Conservation (phyloP, 192 early-diverging fungal genomes). For the Coemansia sp. region DNA sequence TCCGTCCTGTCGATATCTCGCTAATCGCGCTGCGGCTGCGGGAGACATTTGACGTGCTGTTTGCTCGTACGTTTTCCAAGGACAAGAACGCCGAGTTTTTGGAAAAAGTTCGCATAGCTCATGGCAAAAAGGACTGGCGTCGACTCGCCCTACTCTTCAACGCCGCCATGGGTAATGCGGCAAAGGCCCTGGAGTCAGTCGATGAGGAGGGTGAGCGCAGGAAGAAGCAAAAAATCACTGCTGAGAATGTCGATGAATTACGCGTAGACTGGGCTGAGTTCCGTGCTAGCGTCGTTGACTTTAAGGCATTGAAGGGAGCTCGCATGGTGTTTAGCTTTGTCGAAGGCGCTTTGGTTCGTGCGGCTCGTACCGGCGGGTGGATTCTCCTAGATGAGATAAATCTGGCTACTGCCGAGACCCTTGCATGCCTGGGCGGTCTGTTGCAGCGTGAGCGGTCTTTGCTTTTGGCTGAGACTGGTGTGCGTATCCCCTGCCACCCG, state of each 20-base stretch:
- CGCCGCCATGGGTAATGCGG: conserved; percentile 58
- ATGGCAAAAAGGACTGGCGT: conserved; percentile 81
- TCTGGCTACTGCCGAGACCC: conserved; percentile 93
- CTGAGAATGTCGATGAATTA: conserved; percentile 42
- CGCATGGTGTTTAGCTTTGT: conserved; percentile 92
- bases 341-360: conserved; percentile 91
- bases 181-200: conserved; percentile 32
- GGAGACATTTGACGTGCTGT: conserved; percentile 85
- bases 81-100: conserved; percentile 87
- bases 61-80: conserved; percentile 85
- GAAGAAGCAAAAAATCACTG: conserved; percentile 38
- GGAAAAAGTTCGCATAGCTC: conserved; percentile 75
- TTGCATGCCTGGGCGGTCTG: conserved; percentile 89
- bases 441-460: conserved; percentile 86
- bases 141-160: conserved; percentile 75
- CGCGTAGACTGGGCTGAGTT: conserved; percentile 79
- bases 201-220: conserved; percentile 16
- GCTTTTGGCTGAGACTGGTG: conserved; percentile 90
- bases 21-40: conserved; percentile 79
- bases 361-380: conserved; percentile 92
- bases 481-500: conserved; percentile 85
- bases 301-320: conserved; percentile 61
- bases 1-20: conserved; percentile 91
- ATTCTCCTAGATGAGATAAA: conserved; percentile 98
- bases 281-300: conserved; percentile 62